Evolutionary conservation across 2,329 filamentous ascomycete species (phyloP).

Genomic region (Ophiocordyceps camponoti-saundersi): DNA sequence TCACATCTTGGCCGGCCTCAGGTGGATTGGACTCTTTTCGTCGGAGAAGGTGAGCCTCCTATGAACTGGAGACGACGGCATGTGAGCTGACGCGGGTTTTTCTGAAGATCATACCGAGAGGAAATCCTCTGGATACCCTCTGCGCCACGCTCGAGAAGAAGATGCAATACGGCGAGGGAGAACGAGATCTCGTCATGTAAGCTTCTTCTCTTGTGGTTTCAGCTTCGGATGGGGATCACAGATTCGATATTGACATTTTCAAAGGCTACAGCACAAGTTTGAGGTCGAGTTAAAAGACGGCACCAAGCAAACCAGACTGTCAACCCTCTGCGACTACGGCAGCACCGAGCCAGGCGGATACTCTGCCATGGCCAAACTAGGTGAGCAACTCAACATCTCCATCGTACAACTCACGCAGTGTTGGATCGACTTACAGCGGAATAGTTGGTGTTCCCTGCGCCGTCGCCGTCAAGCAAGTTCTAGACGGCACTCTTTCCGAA

Average conservation of each 20-base stretch:
- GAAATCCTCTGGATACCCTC: slow-evolving; percentile 77
- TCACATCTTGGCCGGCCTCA: slow-evolving; percentile 52
- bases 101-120: slow-evolving; percentile 45
- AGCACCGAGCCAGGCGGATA: slow-evolving; percentile 51
- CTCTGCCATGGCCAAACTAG: slow-evolving; percentile 68
- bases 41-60: slow-evolving; percentile 27
- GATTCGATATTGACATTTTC: background rate
- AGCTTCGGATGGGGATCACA: too few relatives aligned
- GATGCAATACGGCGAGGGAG: slow-evolving; percentile 70
- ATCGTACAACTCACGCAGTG: too few relatives aligned
- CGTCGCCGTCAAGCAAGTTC: slow-evolving; percentile 57
- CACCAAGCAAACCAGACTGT: slow-evolving; percentile 57
- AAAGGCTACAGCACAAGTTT: slow-evolving; percentile 59
- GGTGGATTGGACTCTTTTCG: slow-evolving; percentile 55
- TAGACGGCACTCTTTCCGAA: slow-evolving; percentile 55
- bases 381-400: too few relatives aligned
- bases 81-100: background rate
- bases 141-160: slow-evolving; percentile 80
- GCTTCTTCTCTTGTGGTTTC: background rate
- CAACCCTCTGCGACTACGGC: slow-evolving; percentile 71
- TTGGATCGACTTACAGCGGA: too few relatives aligned
- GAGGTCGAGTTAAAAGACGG: slow-evolving; percentile 72
- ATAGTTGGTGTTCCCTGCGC: slow-evolving; percentile 46
- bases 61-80: background rate
- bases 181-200: slow-evolving; percentile 63